Evolutionary conservation across 2,329 filamentous ascomycete genomes (phyloP).

Genomic region (Lomentospora prolificans): DNA sequence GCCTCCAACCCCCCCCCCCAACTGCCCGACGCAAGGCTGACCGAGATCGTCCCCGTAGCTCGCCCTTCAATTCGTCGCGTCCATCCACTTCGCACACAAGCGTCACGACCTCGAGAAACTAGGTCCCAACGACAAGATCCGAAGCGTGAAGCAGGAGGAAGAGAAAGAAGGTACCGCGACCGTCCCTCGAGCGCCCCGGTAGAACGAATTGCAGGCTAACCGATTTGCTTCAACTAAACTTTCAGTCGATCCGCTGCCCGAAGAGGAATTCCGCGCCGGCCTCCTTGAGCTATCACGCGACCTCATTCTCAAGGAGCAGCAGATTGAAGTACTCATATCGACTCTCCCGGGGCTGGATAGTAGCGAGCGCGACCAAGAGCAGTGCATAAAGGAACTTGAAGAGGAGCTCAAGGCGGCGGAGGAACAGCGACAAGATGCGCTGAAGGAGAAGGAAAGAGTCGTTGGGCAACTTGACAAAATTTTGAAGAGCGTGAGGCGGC

Average conservation of each 20-base stretch:
- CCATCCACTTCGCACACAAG: conserved; percentile 54
- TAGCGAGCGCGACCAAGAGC: conserved; percentile 67
- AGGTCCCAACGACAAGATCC: conserved; percentile 46
- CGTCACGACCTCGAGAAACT: conserved; percentile 59
- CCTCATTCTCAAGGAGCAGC: conserved; percentile 69
- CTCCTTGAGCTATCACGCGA: conserved; percentile 67
- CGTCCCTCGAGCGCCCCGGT: too few species aligned
- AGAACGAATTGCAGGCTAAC: too few species aligned
- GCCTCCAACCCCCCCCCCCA: background rate
- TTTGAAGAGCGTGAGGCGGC: conserved; percentile 46
- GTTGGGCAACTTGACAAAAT: conserved; percentile 50
- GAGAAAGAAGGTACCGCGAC: conserved; percentile 44
- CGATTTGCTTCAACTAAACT: background rate
- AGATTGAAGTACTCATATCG: conserved; percentile 70
- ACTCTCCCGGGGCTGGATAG: conserved; percentile 68
- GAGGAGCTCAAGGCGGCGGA: conserved; percentile 56
- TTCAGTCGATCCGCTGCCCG: conserved; percentile 49
- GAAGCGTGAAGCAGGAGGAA: conserved; percentile 45
- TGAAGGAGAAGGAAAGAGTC: conserved; percentile 54
- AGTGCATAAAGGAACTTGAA: conserved; percentile 54
- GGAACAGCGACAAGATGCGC: conserved; percentile 49
- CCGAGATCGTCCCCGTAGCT: conserved; percentile 34
- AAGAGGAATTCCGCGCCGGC: conserved; percentile 55
- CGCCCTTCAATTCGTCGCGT: conserved; percentile 58
- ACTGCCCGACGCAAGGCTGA: background rate